These are phyloP conservation scores for Luvunga scandens DNA, from an alignment of 345 rosid species.

Conservation along the genomic window DNA sequence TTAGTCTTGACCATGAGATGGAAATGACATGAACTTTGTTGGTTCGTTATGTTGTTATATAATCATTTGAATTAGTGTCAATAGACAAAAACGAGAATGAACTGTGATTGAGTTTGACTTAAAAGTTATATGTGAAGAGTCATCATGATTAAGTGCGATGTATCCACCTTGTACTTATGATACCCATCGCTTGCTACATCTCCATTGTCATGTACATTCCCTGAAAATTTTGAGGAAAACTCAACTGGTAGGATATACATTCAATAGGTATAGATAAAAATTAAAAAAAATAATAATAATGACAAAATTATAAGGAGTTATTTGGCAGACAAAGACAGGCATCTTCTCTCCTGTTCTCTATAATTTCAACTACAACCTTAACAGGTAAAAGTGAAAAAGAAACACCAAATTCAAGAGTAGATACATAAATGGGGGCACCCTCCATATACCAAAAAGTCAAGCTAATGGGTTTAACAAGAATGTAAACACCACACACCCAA, in stretches of 20 bases:
- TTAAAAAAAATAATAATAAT: too few species aligned
- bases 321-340: too few species aligned
- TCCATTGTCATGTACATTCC: conserved; percentile 33
- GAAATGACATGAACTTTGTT: conserved; percentile 23
- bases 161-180: conserved; percentile 60
- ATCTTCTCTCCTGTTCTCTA: too few species aligned
- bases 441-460: neutral
- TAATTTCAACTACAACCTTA: too few species aligned
- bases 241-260: neutral
- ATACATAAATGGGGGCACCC: neutral
- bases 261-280: neutral
- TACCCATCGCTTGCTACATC: conserved; percentile 54
- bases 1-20: conserved; percentile 80
- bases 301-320: too few species aligned
- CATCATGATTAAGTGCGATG: neutral
- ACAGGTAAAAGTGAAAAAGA: neutral
- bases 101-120: neutral
- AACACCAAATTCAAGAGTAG: neutral
- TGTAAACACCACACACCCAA: neutral
- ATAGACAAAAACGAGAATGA: neutral
- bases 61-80: neutral
- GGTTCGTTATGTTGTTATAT: neutral
- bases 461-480: neutral
- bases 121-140: neutral
- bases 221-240: conserved; percentile 23